Evolutionary conservation across 2,329 filamentous ascomycete species (phyloP).

Genomic region (Diaporthe humulicola): DNA sequence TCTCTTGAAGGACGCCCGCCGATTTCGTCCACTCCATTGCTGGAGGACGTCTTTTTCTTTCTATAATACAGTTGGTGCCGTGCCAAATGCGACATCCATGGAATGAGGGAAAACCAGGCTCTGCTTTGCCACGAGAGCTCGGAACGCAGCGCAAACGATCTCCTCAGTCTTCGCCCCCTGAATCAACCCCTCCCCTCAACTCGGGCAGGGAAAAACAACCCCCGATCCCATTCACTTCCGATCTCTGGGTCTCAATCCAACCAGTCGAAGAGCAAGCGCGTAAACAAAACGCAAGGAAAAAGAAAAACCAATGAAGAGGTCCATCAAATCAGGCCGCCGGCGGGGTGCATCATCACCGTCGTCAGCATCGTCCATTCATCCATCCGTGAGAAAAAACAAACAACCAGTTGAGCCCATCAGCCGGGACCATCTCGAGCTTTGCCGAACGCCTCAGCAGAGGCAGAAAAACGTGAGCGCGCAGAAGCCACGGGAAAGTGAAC

Average conservation of each 20-base stretch:
- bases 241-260: neutral
- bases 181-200: neutral
- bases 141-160: conserved; percentile 6
- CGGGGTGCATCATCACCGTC: conserved; percentile 8
- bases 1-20: conserved; percentile 8
- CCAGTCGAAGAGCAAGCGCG: neutral
- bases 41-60: neutral
- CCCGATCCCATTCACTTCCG: neutral
- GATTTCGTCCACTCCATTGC: conserved; percentile 17
- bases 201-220: neutral
- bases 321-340: conserved; percentile 3
- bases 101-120: neutral
- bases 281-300: conserved; percentile 18
- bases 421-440: neutral
- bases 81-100: neutral
- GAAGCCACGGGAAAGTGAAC: neutral
- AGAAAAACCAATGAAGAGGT: neutral
- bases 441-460: neutral
- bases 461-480: neutral
- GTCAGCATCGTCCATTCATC: conserved; percentile 5
- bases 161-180: too few species aligned
- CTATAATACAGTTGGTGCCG: conserved; percentile 25
- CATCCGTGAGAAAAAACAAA: neutral
- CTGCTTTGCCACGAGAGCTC: neutral
- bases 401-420: neutral